Conservation (phyloP, 2,329 filamentous ascomycete species). For the Hymenoscyphus infarciens region DNA sequence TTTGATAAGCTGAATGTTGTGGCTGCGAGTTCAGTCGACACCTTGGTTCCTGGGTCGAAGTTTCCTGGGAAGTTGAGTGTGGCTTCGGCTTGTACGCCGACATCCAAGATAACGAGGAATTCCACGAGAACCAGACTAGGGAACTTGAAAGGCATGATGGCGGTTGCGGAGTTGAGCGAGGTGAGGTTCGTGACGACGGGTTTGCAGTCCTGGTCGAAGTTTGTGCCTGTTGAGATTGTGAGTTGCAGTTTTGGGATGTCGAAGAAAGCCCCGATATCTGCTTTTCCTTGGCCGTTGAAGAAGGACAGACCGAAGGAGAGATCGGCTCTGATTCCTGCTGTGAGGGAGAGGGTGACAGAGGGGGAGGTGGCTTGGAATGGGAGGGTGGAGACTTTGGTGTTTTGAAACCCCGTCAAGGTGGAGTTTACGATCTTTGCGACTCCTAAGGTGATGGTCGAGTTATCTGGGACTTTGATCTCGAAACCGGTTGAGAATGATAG, state of each 20-base stretch:
- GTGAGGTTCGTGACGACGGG: background rate
- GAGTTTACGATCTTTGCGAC: conserved; percentile 12
- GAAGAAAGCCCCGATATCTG: conserved; percentile 13
- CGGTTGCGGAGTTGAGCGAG: background rate
- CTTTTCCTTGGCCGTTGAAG: conserved; percentile 2
- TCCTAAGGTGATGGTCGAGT: conserved; percentile 14
- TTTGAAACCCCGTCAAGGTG: conserved; percentile 9
- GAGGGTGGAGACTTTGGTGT: conserved; percentile 10
- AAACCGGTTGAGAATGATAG: conserved; percentile 16
- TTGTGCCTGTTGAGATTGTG: conserved; percentile 9
- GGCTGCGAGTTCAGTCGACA: background rate
- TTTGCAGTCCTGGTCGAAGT: conserved; percentile 13
- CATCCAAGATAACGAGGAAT: background rate
- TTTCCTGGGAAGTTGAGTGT: conserved; percentile 4
- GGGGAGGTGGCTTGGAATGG: conserved; percentile 16
- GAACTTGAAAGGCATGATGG: conserved; percentile 13
- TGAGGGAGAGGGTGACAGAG: conserved; percentile 7
- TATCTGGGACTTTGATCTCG: conserved; percentile 15
- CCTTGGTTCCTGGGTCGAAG: background rate
- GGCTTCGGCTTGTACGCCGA: conserved; percentile 11
- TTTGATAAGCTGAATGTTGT: conserved; percentile 12
- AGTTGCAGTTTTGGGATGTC: conserved; percentile 12
- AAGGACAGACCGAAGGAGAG: conserved; percentile 11
- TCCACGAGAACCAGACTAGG: conserved; percentile 13
- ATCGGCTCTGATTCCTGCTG: conserved; percentile 11